Evolutionary conservation across 768 basidiomycete species (phyloP), one percentile per base, ranked within the genome.

Genomic region (Naematelia aurantialba): DNA sequence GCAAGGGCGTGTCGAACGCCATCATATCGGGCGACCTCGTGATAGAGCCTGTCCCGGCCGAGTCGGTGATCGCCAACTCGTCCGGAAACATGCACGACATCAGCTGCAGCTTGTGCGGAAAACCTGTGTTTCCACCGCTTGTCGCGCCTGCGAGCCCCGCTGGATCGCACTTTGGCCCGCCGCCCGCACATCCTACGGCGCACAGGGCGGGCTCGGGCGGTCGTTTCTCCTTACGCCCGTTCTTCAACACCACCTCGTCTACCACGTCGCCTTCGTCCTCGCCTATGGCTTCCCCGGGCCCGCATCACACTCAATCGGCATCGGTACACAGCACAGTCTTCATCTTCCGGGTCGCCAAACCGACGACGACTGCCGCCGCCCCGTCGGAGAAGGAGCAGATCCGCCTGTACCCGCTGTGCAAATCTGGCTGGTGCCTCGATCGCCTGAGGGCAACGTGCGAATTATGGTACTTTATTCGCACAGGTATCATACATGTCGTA

Each of bases 371-470:
- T 14, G 50, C 60, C 17, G 48, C 63, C 21, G 21, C 56, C 14
- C 46, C 46, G 5, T 39, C 45, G 26, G 65, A 56, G 30, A 61
- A 65, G 45, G 65, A 69, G 45, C 66, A 74, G 17, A 52, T 60
- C 14, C 71, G 70, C 54, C 70, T 65, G 17, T 89, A 94, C 75
- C 89, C 92, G 0, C 79, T 96, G 1, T 96, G 91, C 69, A 79
- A 82, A 11, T 84, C 83, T 17, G 86, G 88, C n/a, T 94, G 91
- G 87, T 94, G 91, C 74, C 80, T 94, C 14, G 79, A 83, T 4
- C 84, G 92, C 5, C 80, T 96, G 19, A 84, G 91, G 12, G 82
- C 87, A 34, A 90, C 91, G n/a, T 93, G 91, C 76, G 87, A 86
- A 3, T 79, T 94, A 13, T 96, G 91, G 91, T 84, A 87, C 17